Percentiles rank a stretch among this genome's conserved stretches.
phyloP scores from a whole-genome alignment of 345 rosid species.

The Firmiana major region DNA sequence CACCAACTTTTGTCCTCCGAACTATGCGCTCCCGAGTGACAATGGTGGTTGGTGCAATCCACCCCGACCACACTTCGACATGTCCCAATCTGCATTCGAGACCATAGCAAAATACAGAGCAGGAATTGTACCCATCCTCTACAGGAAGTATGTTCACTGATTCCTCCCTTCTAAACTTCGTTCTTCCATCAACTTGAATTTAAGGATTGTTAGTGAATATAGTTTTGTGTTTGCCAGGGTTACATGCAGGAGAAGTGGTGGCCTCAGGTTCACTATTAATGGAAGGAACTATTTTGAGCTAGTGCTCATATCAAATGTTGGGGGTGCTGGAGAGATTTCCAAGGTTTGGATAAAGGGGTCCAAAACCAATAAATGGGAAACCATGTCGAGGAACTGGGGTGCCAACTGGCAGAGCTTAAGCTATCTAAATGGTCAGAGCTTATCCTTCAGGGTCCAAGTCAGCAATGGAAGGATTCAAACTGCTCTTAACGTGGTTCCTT shows the following conservation, averaged over 20 bases:
- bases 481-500: slow-evolving; percentile 43
- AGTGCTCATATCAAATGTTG: slow-evolving; percentile 63
- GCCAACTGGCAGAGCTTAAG: slow-evolving; percentile 64
- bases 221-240: slow-evolving; percentile 35
- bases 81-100: slow-evolving; percentile 70
- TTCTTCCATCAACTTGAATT: not conserved
- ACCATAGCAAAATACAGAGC: slow-evolving; percentile 65
- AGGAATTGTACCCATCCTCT: slow-evolving; percentile 63
- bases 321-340: slow-evolving; percentile 52
- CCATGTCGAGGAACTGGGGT: slow-evolving; percentile 72
- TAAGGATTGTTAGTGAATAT: too few species aligned
- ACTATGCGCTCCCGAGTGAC: slow-evolving; percentile 50
- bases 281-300: slow-evolving; percentile 66
- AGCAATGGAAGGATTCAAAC: slow-evolving; percentile 41
- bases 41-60: slow-evolving; percentile 87
- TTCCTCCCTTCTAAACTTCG: not conserved
- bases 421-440: slow-evolving; percentile 59
- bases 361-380: slow-evolving; percentile 44
- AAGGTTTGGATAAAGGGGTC: slow-evolving; percentile 58
- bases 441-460: slow-evolving; percentile 53
- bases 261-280: slow-evolving; percentile 63
- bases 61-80: slow-evolving; percentile 65
- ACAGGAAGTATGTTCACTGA: slow-evolving; percentile 38
- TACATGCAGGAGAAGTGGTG: slow-evolving; percentile 58
- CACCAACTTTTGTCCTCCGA: slow-evolving; percentile 78